These are phyloP conservation scores for Candida manassasensis DNA, from an alignment of 805 yeast genomes.

Conservation along the genomic window DNA sequence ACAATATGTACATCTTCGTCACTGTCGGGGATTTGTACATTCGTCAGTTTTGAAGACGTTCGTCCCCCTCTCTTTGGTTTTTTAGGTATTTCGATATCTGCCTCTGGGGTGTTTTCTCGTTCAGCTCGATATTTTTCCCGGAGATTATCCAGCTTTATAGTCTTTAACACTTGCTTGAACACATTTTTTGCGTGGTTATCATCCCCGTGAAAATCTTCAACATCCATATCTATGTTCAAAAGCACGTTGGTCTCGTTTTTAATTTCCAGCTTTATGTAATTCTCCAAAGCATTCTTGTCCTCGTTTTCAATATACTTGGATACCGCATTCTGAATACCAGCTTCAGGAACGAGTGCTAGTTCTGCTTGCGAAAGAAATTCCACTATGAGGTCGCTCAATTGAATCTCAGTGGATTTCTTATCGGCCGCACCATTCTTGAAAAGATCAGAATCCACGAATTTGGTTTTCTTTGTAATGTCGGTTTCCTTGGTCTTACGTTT, in stretches of 20 bases:
- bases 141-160: slow-evolving; percentile 24
- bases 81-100: background rate
- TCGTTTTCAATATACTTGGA: slow-evolving; percentile 74
- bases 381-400: slow-evolving; percentile 60
- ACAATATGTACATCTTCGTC: slow-evolving; percentile 6
- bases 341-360: slow-evolving; percentile 66
- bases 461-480: slow-evolving; percentile 17
- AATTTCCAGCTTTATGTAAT: slow-evolving; percentile 56
- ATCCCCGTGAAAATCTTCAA: slow-evolving; percentile 31
- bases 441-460: slow-evolving; percentile 12
- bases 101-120: background rate
- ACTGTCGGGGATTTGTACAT: slow-evolving; percentile 4
- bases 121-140: background rate
- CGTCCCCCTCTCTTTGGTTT: slow-evolving; percentile 3
- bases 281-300: slow-evolving; percentile 66
- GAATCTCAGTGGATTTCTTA: slow-evolving; percentile 28
- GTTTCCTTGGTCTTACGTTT: slow-evolving; percentile 37
- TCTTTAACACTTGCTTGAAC: slow-evolving; percentile 41
- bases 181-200: slow-evolving; percentile 24
- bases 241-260: slow-evolving; percentile 48
- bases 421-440: slow-evolving; percentile 11
- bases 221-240: slow-evolving; percentile 38
- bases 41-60: slow-evolving; percentile 4
- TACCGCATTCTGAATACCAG: slow-evolving; percentile 70
- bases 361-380: slow-evolving; percentile 59